Evolutionary conservation across 768 basidiomycete genomes (phyloP), one percentile per base, ranked within the genome.

Genomic region (Coprinopsis strossmayeri): DNA sequence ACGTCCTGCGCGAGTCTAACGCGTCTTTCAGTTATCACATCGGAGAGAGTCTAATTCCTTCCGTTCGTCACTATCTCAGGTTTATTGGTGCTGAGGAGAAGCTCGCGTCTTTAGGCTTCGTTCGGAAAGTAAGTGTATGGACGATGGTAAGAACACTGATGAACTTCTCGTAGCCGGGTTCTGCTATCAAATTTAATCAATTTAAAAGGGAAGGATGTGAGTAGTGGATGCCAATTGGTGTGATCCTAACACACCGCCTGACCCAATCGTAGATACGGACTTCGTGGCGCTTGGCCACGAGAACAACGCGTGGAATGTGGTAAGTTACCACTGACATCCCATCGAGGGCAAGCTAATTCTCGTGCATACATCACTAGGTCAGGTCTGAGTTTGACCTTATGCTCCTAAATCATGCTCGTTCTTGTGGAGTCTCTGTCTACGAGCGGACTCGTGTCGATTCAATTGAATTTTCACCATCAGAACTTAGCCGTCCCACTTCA

Each of bases 181-280:
- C 80, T 52, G 77, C 78, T 21, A 76, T 81, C 53, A 81, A 81
- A 61, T 78, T 81, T 57, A 80, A 80, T 55, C 78, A 79, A 55
- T 77, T 64, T 57, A 81, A 81, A 60, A 73, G 74, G n/a, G 79
- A 81, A 69, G 80, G 78, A 43, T 81, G 79, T 78, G 56, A 59
- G 77, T 67, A 3, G 26, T 52, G 12, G 32, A 23, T 52, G 46
- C 26, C n/a, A 23, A 21, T 15, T 52, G 30, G 27, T 7, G 5
- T 35, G 45, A 42, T 18, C 46, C 48, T 44, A 30, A 30, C 27
- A 35, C 32, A 45, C 21, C 35, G 49, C 32, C 21, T 44, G 40
- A 35, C 48, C 39, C 37, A 2, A 40, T 26, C 34, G 46, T n/a
- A 82, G 80, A 81, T 56, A 82, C 80, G 5, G 78, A 81, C 59